Conservation (phyloP, 2,329 filamentous ascomycete species). For the Claviceps paspali region DNA sequence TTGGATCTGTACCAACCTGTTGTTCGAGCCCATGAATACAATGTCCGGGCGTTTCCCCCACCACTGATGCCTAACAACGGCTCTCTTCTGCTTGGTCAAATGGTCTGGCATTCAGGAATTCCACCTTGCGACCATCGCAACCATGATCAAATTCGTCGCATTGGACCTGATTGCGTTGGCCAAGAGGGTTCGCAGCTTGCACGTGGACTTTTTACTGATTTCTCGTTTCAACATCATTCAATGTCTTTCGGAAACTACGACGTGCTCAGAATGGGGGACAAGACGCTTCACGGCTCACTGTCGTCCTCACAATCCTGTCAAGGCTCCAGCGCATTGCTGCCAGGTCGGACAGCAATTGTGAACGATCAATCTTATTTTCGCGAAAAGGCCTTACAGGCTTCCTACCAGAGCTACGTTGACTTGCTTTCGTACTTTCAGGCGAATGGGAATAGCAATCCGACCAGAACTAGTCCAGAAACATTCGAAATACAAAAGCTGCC, state of each 20-base stretch:
- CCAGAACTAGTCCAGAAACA: conserved; percentile 21
- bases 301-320: background rate
- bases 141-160: background rate
- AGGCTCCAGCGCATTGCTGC: background rate
- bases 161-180: background rate
- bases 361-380: conserved; percentile 30
- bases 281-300: background rate
- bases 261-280: background rate
- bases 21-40: conserved; percentile 21
- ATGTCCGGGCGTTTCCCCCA: conserved; percentile 23
- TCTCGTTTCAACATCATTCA: background rate
- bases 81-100: conserved; percentile 16
- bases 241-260: background rate
- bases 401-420: conserved; percentile 59
- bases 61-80: conserved; percentile 18
- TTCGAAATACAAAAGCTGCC: conserved; percentile 31
- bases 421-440: conserved; percentile 51
- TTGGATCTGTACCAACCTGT: conserved; percentile 15
- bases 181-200: background rate
- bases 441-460: conserved; percentile 32
- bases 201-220: background rate
- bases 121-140: conserved; percentile 6
- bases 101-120: conserved; percentile 8
- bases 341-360: background rate
- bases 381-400: conserved; percentile 52